phyloP scores from a whole-genome alignment of 202 grass and related monocot species.

The Tripidium arundinaceum region DNA sequence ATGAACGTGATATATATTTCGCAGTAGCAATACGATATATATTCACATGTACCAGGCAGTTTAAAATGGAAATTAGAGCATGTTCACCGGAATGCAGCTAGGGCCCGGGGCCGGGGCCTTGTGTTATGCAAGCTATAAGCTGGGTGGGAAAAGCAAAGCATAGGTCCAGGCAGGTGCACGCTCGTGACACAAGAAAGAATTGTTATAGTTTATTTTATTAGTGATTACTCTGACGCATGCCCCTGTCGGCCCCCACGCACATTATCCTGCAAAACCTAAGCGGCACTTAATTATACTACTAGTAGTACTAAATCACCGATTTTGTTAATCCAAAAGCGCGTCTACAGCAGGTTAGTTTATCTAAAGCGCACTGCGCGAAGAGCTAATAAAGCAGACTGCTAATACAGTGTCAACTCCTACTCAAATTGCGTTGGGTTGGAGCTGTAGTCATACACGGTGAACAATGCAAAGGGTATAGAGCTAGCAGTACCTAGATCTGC shows the following conservation, averaged over 20 bases:
- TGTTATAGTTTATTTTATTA: neutral
- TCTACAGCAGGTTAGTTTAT: neutral
- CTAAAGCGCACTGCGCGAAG: neutral
- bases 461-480: too few species aligned
- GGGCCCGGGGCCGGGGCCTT: too few species aligned
- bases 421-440: too few species aligned
- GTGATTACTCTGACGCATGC: neutral
- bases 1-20: too few species aligned
- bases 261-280: neutral
- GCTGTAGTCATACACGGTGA: too few species aligned
- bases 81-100: too few species aligned
- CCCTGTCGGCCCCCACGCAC: neutral
- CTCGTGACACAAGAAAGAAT: conserved; percentile 25
- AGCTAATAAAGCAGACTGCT: neutral
- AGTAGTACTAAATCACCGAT: neutral
- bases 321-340: neutral
- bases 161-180: neutral
- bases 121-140: neutral
- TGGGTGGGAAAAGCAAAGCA: too few species aligned
- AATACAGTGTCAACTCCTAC: neutral
- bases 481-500: conserved; percentile 4
- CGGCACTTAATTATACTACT: neutral
- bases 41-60: too few species aligned
- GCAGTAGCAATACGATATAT: too few species aligned
- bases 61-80: neutral